phyloP scores from a whole-genome alignment of 2,329 filamentous ascomycete genomes.

The Alternaria atra region DNA sequence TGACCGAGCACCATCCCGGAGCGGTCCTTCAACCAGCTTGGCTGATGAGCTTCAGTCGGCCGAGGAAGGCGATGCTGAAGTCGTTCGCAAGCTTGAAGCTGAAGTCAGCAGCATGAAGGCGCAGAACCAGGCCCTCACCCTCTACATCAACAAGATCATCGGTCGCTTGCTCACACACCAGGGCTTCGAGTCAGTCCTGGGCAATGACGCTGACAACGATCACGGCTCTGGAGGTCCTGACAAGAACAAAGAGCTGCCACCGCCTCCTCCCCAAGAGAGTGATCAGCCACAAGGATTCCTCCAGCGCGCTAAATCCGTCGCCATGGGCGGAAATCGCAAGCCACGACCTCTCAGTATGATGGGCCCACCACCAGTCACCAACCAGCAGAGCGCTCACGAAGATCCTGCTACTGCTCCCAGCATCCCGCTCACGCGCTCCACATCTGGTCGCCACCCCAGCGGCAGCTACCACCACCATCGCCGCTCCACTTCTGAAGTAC shows the following conservation, averaged over 20 bases:
- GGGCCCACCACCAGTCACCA: conserved; percentile 39
- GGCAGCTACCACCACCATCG: conserved; percentile 53
- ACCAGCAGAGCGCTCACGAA: conserved; percentile 48
- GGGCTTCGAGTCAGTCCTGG: conserved; percentile 92
- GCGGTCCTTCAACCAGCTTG: conserved; percentile 49
- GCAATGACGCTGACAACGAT: conserved; percentile 68
- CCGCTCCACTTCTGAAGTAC: conserved; percentile 57
- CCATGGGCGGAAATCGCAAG: conserved; percentile 54
- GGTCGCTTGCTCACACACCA: conserved; percentile 92
- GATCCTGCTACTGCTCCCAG: conserved; percentile 79
- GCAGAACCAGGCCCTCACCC: conserved; percentile 94
- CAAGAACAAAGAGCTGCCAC: conserved; percentile 84
- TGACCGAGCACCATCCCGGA: conserved; percentile 45
- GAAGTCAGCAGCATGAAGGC: conserved; percentile 85
- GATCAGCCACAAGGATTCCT: conserved; percentile 59
- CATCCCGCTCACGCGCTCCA: conserved; percentile 72
- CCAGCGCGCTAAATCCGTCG: conserved; percentile 68
- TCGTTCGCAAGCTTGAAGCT: conserved; percentile 72
- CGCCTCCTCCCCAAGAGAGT: conserved; percentile 70
- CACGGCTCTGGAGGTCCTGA: conserved; percentile 52
- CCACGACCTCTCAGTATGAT: conserved; percentile 56
- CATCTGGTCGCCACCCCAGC: conserved; percentile 58
- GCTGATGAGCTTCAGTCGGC: conserved; percentile 86
- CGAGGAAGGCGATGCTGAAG: conserved; percentile 60
- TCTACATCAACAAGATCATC: conserved; percentile 99